phyloP scores from a whole-genome alignment of 2,329 filamentous ascomycete genomes.

The Fusarium marasasianum region DNA sequence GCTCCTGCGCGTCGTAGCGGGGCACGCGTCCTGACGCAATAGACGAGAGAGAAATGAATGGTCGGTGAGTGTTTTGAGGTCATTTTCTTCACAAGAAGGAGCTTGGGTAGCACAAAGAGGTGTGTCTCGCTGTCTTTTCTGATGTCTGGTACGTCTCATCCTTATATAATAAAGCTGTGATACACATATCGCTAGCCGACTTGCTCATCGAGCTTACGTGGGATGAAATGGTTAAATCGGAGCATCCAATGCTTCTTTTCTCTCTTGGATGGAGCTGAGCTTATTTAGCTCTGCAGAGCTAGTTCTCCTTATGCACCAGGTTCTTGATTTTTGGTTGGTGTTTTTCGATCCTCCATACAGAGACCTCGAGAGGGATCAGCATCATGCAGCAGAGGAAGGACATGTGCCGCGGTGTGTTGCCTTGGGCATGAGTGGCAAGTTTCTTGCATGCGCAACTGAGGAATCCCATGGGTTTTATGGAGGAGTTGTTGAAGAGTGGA shows the following conservation, averaged over 20 bases:
- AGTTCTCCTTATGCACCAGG: neutral
- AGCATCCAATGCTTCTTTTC: neutral
- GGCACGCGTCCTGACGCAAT: constrained; percentile 30
- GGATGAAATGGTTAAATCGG: constrained; percentile 4
- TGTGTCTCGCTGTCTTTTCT: neutral
- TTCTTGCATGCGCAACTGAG: constrained; percentile 6
- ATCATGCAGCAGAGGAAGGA: neutral
- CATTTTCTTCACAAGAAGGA: neutral
- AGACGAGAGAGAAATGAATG: constrained; percentile 6
- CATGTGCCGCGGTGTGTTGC: constrained; percentile 16
- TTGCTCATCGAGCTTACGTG: constrained; percentile 24
- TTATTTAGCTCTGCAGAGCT: constrained; percentile 6
- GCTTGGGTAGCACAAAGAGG: neutral
- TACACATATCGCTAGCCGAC: constrained; percentile 5
- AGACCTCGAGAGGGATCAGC: constrained; percentile 14
- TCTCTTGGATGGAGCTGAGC: neutral
- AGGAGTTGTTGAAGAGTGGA: constrained; percentile 7
- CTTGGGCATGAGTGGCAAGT: constrained; percentile 20
- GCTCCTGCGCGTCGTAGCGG: constrained; percentile 22
- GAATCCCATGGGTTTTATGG: constrained; percentile 22
- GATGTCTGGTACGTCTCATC: constrained; percentile 14
- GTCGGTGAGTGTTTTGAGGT: constrained; percentile 18
- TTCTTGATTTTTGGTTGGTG: constrained; percentile 12
- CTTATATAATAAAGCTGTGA: constrained; percentile 5
- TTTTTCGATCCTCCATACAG: constrained; percentile 9